A percentile compares a stretch with the other conserved stretches of the same genome.
Conservation (phyloP, 2,329 filamentous ascomycete genomes). For the Neopestalotiopsis sp. region DNA sequence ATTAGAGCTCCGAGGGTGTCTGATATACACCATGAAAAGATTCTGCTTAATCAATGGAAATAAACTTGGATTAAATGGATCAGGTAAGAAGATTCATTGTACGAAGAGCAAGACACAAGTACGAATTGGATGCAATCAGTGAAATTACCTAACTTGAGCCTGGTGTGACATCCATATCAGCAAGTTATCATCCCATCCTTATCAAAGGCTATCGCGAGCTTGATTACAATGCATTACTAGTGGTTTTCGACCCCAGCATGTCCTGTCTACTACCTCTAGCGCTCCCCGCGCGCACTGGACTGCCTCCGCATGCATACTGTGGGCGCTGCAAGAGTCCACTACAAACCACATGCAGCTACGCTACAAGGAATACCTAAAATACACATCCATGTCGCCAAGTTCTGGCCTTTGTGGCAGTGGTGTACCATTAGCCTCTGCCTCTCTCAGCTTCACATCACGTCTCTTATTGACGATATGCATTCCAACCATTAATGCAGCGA, state of each 20-base stretch:
- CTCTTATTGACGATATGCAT: constrained; percentile 34
- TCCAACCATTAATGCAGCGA: constrained; percentile 31
- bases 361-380: constrained; percentile 30
- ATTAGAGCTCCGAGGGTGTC: too few species aligned
- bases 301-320: neutral
- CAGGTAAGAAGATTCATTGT: too few species aligned
- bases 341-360: neutral
- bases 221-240: neutral
- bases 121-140: neutral
- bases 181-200: neutral
- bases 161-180: neutral
- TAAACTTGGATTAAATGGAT: too few species aligned
- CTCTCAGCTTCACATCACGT: constrained; percentile 28
- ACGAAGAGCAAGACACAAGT: too few species aligned
- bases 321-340: neutral
- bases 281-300: too few species aligned
- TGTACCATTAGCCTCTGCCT: constrained; percentile 27
- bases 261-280: neutral
- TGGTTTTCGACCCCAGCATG: neutral
- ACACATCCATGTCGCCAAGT: constrained; percentile 34
- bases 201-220: neutral
- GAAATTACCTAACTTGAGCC: neutral
- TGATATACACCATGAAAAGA: too few species aligned
- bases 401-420: constrained; percentile 27
- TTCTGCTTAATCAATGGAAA: too few species aligned